Base-by-base conservation (phyloP, 208 protist genomes). In the Leishmania mexicana region DNA sequence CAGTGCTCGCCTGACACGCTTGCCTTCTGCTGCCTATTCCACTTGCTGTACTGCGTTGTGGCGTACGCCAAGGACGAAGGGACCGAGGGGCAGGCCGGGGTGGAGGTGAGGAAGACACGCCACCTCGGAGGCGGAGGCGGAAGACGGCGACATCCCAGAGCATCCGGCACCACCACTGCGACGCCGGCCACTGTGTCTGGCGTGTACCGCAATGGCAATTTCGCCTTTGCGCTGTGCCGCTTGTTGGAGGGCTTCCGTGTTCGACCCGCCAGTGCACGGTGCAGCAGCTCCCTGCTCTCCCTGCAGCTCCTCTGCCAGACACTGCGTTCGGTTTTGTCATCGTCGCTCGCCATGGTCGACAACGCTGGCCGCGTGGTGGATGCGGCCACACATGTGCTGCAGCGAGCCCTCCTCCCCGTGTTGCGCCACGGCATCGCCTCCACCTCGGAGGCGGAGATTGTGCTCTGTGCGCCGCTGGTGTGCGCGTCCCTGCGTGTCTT, bases 391-490 rank as follows among this genome's bases (percentile, higher is more conserved):
- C 71, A 38, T n/a, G 62, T 90, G 15, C 87, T 88, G 57, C 84
- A 85, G 49, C 81, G 81, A 4, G 78, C 73, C 13, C 79, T 94
- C 60, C 76, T 94, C 24, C 87, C 88, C 0, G 75, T 70, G 24
- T 78, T 94, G 58, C 71, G 84, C 40, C 84, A 81, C 58, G 85
- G 88, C 51, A 85, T 86, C 54, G 88, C 88, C 3, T 83, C 87
- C 7, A 72, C 78, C n/a, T 88, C 86, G 1, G 89, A 93, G 73
- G 88, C 75, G 1, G 91, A 95, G 15, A 80, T 89, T 2, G 53
- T 80, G n/a, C 57, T 49, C 35, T 82, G 75, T 58, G 68, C 85
- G 1, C 85, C 85, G 11, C 76, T 89, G 31, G 87, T 88, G n/a
- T 79, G 77, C 51, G 85, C 85, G 11, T 78, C 85, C 10, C 80